phyloP scores from a whole-genome alignment of 2,329 filamentous ascomycete genomes.

The Trichoderma hamatum region DNA sequence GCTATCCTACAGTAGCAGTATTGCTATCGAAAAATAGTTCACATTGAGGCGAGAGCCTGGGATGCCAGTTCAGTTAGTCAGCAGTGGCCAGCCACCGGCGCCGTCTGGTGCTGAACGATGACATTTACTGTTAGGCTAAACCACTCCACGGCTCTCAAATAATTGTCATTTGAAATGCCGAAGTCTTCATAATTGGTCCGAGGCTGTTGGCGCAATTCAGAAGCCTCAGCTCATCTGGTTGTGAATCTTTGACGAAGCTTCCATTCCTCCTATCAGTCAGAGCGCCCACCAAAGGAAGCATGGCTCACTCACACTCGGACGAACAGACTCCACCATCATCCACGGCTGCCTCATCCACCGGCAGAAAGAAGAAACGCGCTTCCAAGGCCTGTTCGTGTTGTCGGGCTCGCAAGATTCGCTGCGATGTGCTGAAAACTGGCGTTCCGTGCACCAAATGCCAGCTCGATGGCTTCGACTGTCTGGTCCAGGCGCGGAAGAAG shows the following conservation, averaged over 20 bases:
- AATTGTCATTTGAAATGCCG: background rate
- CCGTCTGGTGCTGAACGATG: background rate
- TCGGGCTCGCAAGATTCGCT: slow-evolving; percentile 35
- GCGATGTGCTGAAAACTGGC: slow-evolving; percentile 32
- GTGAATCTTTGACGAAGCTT: background rate
- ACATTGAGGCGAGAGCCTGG: background rate
- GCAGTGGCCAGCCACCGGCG: background rate
- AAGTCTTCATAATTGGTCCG: background rate
- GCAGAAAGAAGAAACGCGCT: slow-evolving; percentile 33
- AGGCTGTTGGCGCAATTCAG: background rate
- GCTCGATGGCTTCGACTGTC: slow-evolving; percentile 30
- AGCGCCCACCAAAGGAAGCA: background rate
- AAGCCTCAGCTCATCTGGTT: background rate
- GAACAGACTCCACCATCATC: background rate
- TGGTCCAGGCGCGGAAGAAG: slow-evolving; percentile 30
- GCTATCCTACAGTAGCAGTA: background rate
- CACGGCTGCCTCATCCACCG: background rate
- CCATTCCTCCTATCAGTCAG: background rate
- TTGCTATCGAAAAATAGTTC: background rate
- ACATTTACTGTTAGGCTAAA: background rate
- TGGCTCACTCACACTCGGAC: slow-evolving; percentile 4
- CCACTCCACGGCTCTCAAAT: background rate
- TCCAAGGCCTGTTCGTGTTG: slow-evolving; percentile 33
- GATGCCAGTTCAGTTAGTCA: background rate
- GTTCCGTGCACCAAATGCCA: slow-evolving; percentile 37